Percentiles rank a stretch among this genome's conserved stretches.
These are phyloP conservation scores for Neonectria coccinea DNA, from an alignment of 2,329 filamentous ascomycete genomes.

Conservation along the genomic window DNA sequence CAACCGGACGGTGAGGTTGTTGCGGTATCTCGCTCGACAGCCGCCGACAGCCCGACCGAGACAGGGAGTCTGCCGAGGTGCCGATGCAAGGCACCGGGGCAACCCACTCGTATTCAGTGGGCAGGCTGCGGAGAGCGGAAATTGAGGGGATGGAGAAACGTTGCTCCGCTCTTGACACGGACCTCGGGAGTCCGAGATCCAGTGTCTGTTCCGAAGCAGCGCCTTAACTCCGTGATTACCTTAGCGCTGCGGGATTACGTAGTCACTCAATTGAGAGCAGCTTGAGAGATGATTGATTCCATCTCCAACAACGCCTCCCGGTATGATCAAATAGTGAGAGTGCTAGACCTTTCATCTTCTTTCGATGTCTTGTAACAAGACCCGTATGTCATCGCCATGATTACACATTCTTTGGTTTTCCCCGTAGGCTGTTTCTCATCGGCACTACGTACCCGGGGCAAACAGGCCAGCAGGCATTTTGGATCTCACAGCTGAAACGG, in stretches of 20 bases:
- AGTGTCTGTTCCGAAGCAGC: not conserved
- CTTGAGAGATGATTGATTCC: no score
- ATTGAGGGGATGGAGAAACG: conserved; percentile 11
- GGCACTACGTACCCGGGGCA: not conserved
- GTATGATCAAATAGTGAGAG: not conserved
- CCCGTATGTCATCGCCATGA: not conserved
- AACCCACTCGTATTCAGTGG: conserved; percentile 6
- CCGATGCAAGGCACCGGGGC: conserved; percentile 22
- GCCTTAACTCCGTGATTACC: conserved; percentile 2
- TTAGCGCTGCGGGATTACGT: not conserved
- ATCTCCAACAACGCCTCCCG: not conserved
- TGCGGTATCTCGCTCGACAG: not conserved
- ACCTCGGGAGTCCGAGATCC: not conserved
- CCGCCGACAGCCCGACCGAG: conserved; percentile 31
- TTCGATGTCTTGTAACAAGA: not conserved
- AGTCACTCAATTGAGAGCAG: not conserved
- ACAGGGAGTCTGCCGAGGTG: conserved; percentile 14
- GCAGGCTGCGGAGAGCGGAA: not conserved
- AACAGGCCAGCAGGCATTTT: not conserved
- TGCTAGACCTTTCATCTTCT: not conserved
- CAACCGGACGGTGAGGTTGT: conserved; percentile 16
- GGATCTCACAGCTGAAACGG: not conserved
- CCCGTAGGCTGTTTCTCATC: not conserved
- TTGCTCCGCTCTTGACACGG: not conserved
- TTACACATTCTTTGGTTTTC: not conserved